Evolutionary conservation across 176 grass and related monocot genomes (phyloP), one percentile per base, ranked within the genome.

Genomic region (Oryza officinalis): DNA sequence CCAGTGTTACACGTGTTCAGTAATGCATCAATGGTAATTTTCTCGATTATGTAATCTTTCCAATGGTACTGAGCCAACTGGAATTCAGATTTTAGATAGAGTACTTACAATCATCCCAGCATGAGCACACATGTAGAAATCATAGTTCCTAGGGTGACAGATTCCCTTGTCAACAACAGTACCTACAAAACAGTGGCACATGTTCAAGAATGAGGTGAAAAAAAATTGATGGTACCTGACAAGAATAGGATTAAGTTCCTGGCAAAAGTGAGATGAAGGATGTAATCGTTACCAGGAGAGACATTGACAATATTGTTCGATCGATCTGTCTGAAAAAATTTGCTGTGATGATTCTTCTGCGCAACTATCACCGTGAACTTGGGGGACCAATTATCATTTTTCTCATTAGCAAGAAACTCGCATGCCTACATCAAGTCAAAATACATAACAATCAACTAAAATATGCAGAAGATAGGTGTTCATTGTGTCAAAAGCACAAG

Each of bases 351-450:
- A 26, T 87, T 96, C 50, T 96, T 92, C 67, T 91, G 88, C 4
- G 86, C 94, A 38, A 96, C 84, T 30, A 96, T 89, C 27, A 91
- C 13, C 50, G 86, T 92, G 31, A 96, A 89, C 79, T 96, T 91
- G 28, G 90, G 94, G 65, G 76, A 57, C 49, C 45, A 76, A 25
- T 15, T 46, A 4, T 67, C 80, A 40, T 40, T 40, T 9, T 40
- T 40, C 38, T 40, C 38, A 40, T 40, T 40, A 5, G 77, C 75
- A 47, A 90, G 27, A 88, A 81, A 80, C 72, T 89, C 63, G 77
- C 85, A 89, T 14, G 80, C 94, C 90, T 92, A n/a, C 61, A 82
- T 69, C 54, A 12, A 44, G 57, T 67, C 12, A 3, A 45, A 45
- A 45, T 45, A 38, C 37, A 38, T 38, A 7, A 38, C 5, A 7